A percentile compares a stretch with the other conserved stretches of the same genome.
phyloP scores from a whole-genome alignment of 2,329 filamentous ascomycete species.

The Neonectria hederae region DNA sequence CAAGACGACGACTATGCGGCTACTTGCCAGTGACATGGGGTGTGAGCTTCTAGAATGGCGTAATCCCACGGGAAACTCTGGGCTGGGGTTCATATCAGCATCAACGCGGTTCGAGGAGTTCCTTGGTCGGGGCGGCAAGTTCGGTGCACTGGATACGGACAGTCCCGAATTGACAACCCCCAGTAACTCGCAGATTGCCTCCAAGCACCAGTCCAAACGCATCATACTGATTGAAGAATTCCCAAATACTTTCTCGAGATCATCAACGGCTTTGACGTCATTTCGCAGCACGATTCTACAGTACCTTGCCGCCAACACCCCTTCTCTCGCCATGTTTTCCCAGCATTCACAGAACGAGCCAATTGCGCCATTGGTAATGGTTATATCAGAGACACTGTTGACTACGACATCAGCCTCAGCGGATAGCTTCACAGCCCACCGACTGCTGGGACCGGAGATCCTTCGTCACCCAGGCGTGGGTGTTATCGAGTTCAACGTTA shows the following conservation, averaged over 20 bases:
- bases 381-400: constrained; percentile 90
- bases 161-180: constrained; percentile 42
- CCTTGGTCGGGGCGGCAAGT: constrained; percentile 81
- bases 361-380: constrained; percentile 81
- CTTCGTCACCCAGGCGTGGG: constrained; percentile 81
- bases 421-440: constrained; percentile 93
- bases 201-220: constrained; percentile 49
- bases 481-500: constrained; percentile 90
- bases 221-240: constrained; percentile 85
- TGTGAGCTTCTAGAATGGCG: constrained; percentile 89
- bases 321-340: constrained; percentile 61
- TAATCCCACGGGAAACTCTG: constrained; percentile 74
- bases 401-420: constrained; percentile 85
- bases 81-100: constrained; percentile 72
- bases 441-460: constrained; percentile 87
- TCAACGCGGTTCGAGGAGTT: constrained; percentile 93
- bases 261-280: constrained; percentile 70
- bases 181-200: constrained; percentile 29
- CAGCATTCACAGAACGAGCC: constrained; percentile 54
- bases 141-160: constrained; percentile 72
- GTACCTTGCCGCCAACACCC: constrained; percentile 75
- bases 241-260: constrained; percentile 76
- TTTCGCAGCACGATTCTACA: constrained; percentile 81
- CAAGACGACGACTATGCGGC: constrained; percentile 86
- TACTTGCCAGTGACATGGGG: constrained; percentile 80